phyloP scores from a whole-genome alignment of 75 land plant species.

The Chamaecyparis obtusa region DNA sequence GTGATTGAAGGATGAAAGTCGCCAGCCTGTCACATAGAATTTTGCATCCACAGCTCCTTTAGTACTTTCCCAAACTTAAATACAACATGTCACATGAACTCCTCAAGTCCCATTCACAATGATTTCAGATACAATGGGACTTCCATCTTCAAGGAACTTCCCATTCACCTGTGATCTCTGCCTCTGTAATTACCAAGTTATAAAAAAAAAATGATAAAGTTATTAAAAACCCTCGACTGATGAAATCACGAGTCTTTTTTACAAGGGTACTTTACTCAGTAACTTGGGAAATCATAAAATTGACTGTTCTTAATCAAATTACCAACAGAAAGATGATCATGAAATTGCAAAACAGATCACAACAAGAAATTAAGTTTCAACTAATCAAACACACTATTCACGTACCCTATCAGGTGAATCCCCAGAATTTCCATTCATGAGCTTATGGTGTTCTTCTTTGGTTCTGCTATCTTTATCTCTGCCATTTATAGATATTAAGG shows the following conservation, averaged over 20 bases:
- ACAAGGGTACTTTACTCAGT: not conserved
- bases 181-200: conserved; percentile 38
- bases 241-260: not conserved
- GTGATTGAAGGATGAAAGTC: not conserved
- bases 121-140: conserved; percentile 21
- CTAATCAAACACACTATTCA: not conserved
- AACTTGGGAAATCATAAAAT: not conserved
- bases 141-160: conserved; percentile 55
- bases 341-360: not conserved
- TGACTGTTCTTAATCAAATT: not conserved
- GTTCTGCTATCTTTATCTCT: conserved; percentile 64
- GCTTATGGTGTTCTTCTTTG: conserved; percentile 74
- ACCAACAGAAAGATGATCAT: not conserved
- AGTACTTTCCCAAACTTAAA: not conserved
- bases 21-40: not conserved
- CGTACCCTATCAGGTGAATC: conserved; percentile 54
- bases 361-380: not conserved
- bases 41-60: not conserved
- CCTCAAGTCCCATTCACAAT: conserved; percentile 41
- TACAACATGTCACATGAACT: not conserved
- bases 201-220: not conserved
- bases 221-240: conserved; percentile 7
- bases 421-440: conserved; percentile 74
- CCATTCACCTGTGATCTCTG: conserved; percentile 67
- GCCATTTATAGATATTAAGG: conserved; percentile 58